These are phyloP conservation scores for Besnoitia besnoiti DNA, from an alignment of 169 alveolate genomes.

Conservation along the genomic window DNA sequence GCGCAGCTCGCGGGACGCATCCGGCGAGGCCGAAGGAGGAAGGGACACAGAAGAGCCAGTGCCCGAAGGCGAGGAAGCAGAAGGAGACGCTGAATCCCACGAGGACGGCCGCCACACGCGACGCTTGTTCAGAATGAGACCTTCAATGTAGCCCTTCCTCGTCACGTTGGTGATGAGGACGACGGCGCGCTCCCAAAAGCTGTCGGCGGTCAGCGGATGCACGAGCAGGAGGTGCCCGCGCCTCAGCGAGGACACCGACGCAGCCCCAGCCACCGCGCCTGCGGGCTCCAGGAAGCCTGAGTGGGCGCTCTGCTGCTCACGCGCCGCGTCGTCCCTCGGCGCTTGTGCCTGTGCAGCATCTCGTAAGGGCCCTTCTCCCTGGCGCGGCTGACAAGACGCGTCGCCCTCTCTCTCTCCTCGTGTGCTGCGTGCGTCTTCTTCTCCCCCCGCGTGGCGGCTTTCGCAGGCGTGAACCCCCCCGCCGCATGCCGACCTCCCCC, in stretches of 20 bases:
- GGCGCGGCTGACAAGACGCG: not conserved
- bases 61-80: not conserved
- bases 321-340: not conserved
- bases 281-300: not conserved
- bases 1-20: not conserved
- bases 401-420: not conserved
- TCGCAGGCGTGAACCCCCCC: not conserved
- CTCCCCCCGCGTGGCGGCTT: not conserved
- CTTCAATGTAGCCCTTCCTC: slow-evolving; percentile 6
- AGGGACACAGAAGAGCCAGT: too few species aligned
- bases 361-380: not conserved
- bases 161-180: slow-evolving; percentile 24
- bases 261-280: not conserved
- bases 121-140: slow-evolving; percentile 15
- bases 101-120: not conserved
- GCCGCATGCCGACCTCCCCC: not conserved
- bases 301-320: not conserved
- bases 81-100: not conserved
- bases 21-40: not conserved
- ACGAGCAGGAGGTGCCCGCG: slow-evolving; percentile 20
- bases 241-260: not conserved
- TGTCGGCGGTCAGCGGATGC: not conserved
- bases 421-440: not conserved
- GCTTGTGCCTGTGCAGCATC: not conserved
- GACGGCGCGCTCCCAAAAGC: slow-evolving; percentile 17